Evolutionary conservation across 2,329 filamentous ascomycete genomes (phyloP), one percentile per base, ranked within the genome.

Genomic region (Aspergillus unguis): DNA sequence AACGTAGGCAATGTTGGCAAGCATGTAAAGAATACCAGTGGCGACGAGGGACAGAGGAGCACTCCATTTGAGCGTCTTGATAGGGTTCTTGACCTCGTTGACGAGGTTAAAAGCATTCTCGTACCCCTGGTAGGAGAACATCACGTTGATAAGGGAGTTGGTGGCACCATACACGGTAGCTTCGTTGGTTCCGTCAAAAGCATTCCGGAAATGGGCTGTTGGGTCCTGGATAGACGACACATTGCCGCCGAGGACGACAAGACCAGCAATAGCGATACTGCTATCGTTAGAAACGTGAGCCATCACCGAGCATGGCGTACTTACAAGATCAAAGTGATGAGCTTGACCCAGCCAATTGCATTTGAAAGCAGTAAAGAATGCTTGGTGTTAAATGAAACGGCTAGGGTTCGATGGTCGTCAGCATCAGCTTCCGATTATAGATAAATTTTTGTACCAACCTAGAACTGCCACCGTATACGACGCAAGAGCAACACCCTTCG

Each of bases 401-500:
- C 75, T 68, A 23, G 2, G 29, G 2, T 5, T 36, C 29, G 17
- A 36, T 36, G 2, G 31, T 50, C 32, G 44, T n/a, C n/a, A n/a
- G 17, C 68, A 55, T 50, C 4, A 41, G 33, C 26, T 32, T 35
- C 23, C 4, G 23, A 26, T 6, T 17, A 17, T 17, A 17, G 4
- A 40, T 37, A 27, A 3, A 4, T 17, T 32, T 6, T 3, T 31
- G 6, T 8, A 72, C 78, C 56, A 61, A 82, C 82, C 73, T 1
- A 85, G 55, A 1, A 80, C 73, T 3, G 84, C 83, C 0, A 84
- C 61, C 0, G 81, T 85, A 60, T 87, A 87, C 0, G 77, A 80
- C 1, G 81, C 84, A 26, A 87, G 70, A 0, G 85, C 85, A 2
- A 87, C 80, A 1, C 85, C 86, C 62, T 87, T 87, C 48, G 81